phyloP scores from a whole-genome alignment of 129 eudicot genomes.

The Sambucus nigra region DNA sequence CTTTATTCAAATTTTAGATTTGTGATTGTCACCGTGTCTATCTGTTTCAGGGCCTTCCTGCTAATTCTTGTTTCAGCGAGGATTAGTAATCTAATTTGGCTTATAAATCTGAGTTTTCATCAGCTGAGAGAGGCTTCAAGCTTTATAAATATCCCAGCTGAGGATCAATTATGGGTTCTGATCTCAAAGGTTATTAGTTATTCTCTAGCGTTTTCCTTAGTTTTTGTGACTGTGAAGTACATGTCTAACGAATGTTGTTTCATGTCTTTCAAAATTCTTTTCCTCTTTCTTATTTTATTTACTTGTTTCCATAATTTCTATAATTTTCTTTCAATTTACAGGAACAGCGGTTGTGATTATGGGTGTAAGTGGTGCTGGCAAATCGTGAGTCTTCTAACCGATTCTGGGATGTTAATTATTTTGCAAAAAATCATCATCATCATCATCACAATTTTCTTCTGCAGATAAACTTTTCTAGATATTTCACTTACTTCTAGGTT shows the following conservation, averaged over 20 bases:
- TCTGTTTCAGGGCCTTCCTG: neutral
- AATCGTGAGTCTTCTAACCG: slow-evolving; percentile 55
- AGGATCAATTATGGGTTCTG: slow-evolving; percentile 9
- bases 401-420: too few species aligned
- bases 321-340: slow-evolving; percentile 19
- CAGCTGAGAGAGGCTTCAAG: too few species aligned
- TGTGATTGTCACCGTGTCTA: too few species aligned
- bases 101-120: slow-evolving; percentile 1
- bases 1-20: too few species aligned
- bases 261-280: too few species aligned
- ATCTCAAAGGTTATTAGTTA: slow-evolving; percentile 1
- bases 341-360: slow-evolving; percentile 62
- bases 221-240: neutral
- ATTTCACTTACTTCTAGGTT: too few species aligned
- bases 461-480: too few species aligned
- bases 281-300: too few species aligned
- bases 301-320: too few species aligned
- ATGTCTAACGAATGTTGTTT: neutral
- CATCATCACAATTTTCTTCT: too few species aligned
- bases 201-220: neutral
- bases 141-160: neutral
- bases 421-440: too few species aligned
- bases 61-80: neutral
- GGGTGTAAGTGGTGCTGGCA: slow-evolving; percentile 97
- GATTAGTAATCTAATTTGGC: neutral